A percentile compares a stretch with the other conserved stretches of the same genome.
Evolutionary conservation across 2,329 filamentous ascomycete genomes (phyloP).

Genomic region (Alternaria panax): DNA sequence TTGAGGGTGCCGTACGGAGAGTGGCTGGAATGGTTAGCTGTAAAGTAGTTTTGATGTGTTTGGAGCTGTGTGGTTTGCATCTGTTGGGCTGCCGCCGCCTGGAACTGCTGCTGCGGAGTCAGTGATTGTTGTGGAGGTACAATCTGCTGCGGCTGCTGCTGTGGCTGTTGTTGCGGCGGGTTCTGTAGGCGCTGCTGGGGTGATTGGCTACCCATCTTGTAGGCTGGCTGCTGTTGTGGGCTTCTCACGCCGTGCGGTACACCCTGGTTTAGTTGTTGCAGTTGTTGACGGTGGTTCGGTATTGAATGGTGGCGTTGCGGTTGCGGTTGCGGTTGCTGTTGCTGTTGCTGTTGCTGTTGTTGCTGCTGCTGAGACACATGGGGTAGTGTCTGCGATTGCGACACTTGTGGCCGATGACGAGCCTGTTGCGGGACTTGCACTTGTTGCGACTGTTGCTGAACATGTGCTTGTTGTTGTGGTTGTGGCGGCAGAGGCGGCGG

Average conservation of each 20-base stretch:
- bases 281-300: conserved; percentile 31
- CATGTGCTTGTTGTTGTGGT: conserved; percentile 16
- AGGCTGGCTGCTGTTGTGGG: conserved; percentile 31
- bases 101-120: conserved; percentile 29
- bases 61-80: conserved; percentile 29
- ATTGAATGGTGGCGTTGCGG: conserved; percentile 21
- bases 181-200: conserved; percentile 27
- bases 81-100: conserved; percentile 29
- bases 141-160: conserved; percentile 17
- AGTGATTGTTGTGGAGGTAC: neutral
- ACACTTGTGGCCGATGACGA: conserved; percentile 18
- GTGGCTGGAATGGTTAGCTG: conserved; percentile 27
- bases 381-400: conserved; percentile 19
- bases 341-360: conserved; percentile 24
- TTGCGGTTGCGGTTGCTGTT: conserved; percentile 24
- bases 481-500: conserved; percentile 17
- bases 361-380: conserved; percentile 22
- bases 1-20: conserved; percentile 32
- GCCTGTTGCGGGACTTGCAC: conserved; percentile 11
- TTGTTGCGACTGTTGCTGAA: conserved; percentile 24
- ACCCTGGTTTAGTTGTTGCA: conserved; percentile 33
- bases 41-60: conserved; percentile 32
- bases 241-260: conserved; percentile 15
- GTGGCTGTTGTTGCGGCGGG: conserved; percentile 11
- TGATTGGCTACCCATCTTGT: conserved; percentile 28